These are phyloP conservation scores for Eucalyptus grandis DNA, from an alignment of 345 rosid genomes.

Conservation along the genomic window DNA sequence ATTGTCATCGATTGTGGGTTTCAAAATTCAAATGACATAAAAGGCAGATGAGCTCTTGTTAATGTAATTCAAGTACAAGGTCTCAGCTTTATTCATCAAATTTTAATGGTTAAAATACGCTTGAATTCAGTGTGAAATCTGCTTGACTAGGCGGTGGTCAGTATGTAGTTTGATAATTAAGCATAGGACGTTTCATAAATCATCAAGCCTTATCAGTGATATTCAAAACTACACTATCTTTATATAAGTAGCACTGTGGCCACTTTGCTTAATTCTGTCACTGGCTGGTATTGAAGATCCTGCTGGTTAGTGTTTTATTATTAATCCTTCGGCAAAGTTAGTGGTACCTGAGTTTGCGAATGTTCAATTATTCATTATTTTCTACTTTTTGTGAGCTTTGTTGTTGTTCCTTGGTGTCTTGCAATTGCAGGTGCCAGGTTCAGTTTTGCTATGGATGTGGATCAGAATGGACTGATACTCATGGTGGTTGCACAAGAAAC, in stretches of 20 bases:
- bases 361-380: neutral
- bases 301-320: neutral
- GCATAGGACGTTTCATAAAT: neutral
- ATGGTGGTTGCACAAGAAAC: slow-evolving; percentile 4
- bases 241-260: neutral
- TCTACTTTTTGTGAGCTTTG: neutral
- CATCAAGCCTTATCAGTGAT: neutral
- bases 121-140: neutral
- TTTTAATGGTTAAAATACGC: rapidly evolving
- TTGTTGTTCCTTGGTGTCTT: neutral
- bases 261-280: neutral
- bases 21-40: neutral
- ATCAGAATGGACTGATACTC: slow-evolving; percentile 1
- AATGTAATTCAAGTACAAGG: neutral
- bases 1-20: neutral
- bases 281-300: too few relatives aligned
- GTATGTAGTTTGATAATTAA: neutral
- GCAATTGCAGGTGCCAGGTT: slow-evolving; percentile 16
- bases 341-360: neutral
- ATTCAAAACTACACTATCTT: neutral
- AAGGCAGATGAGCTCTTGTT: neutral
- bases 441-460: slow-evolving; percentile 32
- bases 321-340: neutral
- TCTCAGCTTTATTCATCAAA: neutral
- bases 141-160: neutral